Evolutionary conservation across 73 alveolate genomes (phyloP), one percentile per base, ranked within the genome.

Genomic region (Diophrys appendiculata): DNA sequence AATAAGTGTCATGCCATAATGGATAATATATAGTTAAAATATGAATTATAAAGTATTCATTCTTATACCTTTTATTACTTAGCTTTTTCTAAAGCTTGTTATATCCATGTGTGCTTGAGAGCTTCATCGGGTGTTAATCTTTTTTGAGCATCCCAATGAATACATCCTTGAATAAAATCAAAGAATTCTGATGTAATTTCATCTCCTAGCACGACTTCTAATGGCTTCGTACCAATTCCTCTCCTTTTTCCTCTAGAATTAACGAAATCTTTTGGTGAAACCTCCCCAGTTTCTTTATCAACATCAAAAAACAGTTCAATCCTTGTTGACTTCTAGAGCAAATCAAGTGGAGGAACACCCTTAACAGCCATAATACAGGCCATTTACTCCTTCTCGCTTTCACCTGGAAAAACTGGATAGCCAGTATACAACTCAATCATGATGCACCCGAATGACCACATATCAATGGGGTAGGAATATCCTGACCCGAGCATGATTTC

Each of bases 401-500:
- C 98, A 34, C 98, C 98, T 53, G 98, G 98, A 72, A 94, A 94
- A 14, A 94, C 31, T 24, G 98, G 98, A 52, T 74, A 72, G 52
- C 99, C 99, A 0, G 90, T 81, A 52, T 83, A 72, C 64, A 96
- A 79, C 83, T 96, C 99, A 73, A 90, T 90, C 8, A 96, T 88
- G 11, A 96, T 89, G 86, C 99, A 96, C 26, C 96, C 99, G 67
- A 95, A 88, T 69, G 98, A 90, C 99, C 99, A 96, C 94, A 96
- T 96, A 91, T 96, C 99, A 26, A 95, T 96, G n/a, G 94, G 93
- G 33, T 91, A 90, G 52, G 97, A 93, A 82, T 96, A 96, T 33
- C 94, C 91, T 68, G 95, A 85, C 18, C 99, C 99, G 35, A 96
- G 94, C 73, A 96, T 96, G 11, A 96, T 94, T 82, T 96, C 99